Base-by-base conservation (phyloP, 768 basidiomycete genomes). In the Dacryopinax primogenitus region DNA sequence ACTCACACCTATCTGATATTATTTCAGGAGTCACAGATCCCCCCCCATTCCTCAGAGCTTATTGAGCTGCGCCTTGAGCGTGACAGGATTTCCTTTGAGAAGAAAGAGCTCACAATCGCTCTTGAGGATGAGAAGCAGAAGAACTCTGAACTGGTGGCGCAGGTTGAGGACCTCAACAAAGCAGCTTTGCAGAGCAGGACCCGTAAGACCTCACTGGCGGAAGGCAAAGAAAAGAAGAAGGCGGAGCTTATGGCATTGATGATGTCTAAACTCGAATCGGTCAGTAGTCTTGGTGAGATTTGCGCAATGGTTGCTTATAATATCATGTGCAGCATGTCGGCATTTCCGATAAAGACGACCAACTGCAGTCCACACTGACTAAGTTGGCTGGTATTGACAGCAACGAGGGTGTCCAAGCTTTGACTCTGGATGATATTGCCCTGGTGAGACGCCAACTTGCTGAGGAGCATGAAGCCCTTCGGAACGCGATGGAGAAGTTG, bases 161-260 rank as follows among this genome's bases (percentile, higher is more conserved):
- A 97, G 75, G 78, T 97, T 66, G 95, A 97, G 70, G 93, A 95
- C 72, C 80, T 98, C 44, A 85, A 82, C 79, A 87, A 84, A 76
- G 83, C 84, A 68, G 51, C 51, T 82, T 93, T 66, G 76, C 81
- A 18, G 91, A 93, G 58, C 76, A 92, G 69, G 92, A 90, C 85
- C 13, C 90, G 93, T 76, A 89, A 87, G 76, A 89, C 90, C 67
- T 84, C 87, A 16, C 86, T 87, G 37, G 86, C 86, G 33, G 96
- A 98, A 74, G 96, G 97, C 74, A 97, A 94, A 78, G 96, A 99
- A 81, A 96, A 92, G 81, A 85, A 90, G 75, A 98, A 98, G 76
- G 92, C 95, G 72, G 95, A 98, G 79, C 97, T 97, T 82, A 91
- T 99, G 90, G 93, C 92, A 9, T 80, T 93, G 69, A 96, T 99